Base-by-base conservation (phyloP, 768 basidiomycete species). In the Lentinula detonsa region DNA sequence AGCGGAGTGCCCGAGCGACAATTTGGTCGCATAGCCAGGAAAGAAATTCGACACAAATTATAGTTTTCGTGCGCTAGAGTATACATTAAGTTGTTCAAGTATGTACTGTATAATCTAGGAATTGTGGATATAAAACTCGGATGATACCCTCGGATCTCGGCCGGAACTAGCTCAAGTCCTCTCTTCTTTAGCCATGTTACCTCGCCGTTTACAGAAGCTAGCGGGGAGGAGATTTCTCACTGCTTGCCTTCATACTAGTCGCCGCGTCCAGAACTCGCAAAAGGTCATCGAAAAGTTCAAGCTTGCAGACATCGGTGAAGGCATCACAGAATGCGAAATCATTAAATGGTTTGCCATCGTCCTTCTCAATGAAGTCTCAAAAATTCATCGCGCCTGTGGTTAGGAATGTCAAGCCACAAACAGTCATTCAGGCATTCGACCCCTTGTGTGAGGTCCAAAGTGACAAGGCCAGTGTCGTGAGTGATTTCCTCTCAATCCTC, bases 261-360 rank as follows among this genome's bases (percentile, higher is more conserved):
- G 48, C 42, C 59, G 39, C 35, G 45, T 52, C 7, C 49, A 48
- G 8, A 53, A 48, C 11, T 46, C 53, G 11, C 33, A 65, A 37
- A 81, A 78, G 60, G 72, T 76, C 10, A 62, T 78, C 23, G 77
- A 88, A 60, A 82, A 78, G 8, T 91, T 91, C 77, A 90, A 85
- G 61, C 82, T 92, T 42, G 90, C 90, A 1, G 90, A 93, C 70
- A 91, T 94, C 68, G 92, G 93, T 4, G 92, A 94, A 72, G 93
- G 93, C 5, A 93, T 95, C 65, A 93, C 91, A 23, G 92, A 95
- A 72, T 91, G 90, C 68, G 91, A 95, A 73, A 82, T 95, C 64
- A 85, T 95, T 51, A 87, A 86, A 71, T 95, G 93, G 92, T 90
- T 63, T 63, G 85, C 78, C 39, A 43, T 51, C 34, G 39, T 18